Evolutionary conservation across 805 yeast species (phyloP), one percentile per base, ranked within the genome.

Genomic region (Danielia reshetovae): DNA sequence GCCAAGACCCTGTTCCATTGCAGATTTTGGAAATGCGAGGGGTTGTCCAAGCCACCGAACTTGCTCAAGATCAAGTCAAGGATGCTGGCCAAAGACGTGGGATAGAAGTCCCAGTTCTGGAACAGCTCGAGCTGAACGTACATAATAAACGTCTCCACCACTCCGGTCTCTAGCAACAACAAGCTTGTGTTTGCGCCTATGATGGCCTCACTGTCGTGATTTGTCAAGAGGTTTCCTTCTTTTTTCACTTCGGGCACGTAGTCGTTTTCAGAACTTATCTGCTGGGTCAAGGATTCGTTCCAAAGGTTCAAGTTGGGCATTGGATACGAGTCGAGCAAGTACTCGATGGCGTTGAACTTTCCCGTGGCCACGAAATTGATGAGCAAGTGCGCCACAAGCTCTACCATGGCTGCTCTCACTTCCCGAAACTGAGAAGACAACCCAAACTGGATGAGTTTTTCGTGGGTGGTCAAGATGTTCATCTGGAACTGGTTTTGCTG

Each of bases 81-180:
- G 26, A 65, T 55, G 4, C 17, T 30, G 3, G 48, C 28, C 18
- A 65, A 34, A 18, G 57, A 59, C 5, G 34, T 27, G 0, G 70
- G 46, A 19, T 65, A 51, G 35, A 47, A 67, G n/a, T 64, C 68
- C 1, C 57, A 45, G 32, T 61, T 52, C 36, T 64, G 72, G 30
- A 65, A 58, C 41, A 60, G 68, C 37, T 64, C 67, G 12, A 68
- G 49, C 43, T 67, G 72, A 22, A 63, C 42, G 38, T 63, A 66
- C 26, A 62, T 42, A 5, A 66, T 47, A 12, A 67, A 30, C 0
- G 68, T 35, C 41, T 65, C 69, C 7, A 55, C 49, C 2, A 57
- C 37, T 10, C 69, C 62, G 1, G 55, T 43, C 35, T 65, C 68
- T 19, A 42, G 43, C 12, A 60, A 45, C 5, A 44, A 34, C 16